Evolutionary conservation across 495 filamentous ascomycete genomes (phyloP).

Genomic region (Xylaria acuta): DNA sequence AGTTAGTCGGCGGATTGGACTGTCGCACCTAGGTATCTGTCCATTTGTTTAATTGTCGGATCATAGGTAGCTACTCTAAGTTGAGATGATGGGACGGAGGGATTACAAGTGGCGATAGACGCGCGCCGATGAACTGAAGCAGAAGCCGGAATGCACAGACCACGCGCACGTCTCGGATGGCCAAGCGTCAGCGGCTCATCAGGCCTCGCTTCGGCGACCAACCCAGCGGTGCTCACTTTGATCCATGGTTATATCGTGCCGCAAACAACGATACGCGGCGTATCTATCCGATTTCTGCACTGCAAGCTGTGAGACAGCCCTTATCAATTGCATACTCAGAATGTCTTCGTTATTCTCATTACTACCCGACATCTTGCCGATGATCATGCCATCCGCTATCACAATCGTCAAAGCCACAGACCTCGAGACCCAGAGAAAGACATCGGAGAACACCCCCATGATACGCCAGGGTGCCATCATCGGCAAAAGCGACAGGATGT

Average conservation of each 20-base stretch:
- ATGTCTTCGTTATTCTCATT: constrained; percentile 58
- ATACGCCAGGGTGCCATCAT: constrained; percentile 62
- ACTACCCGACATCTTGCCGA: constrained; percentile 56
- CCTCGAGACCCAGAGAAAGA: constrained; percentile 43
- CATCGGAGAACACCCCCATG: constrained; percentile 34
- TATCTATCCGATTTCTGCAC: background rate
- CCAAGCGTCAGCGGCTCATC: constrained; percentile 11
- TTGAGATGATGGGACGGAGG: background rate
- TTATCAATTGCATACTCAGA: background rate
- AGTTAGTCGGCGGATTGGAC: background rate
- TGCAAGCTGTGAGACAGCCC: background rate
- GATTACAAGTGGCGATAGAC: constrained; percentile 2
- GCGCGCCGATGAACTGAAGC: background rate
- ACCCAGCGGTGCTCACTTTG: constrained; percentile 3
- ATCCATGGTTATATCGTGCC: background rate
- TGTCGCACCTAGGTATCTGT: too few relatives aligned
- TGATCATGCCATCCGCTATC: constrained; percentile 54
- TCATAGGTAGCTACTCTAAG: background rate
- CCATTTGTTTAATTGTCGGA: background rate
- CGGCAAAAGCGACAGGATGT: constrained; percentile 64
- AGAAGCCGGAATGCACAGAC: constrained; percentile 1
- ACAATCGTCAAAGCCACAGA: constrained; percentile 52
- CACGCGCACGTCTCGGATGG: background rate
- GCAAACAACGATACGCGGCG: background rate
- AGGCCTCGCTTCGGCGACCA: constrained; percentile 1